A percentile compares a stretch with the other conserved stretches of the same genome.
These are phyloP conservation scores for Fusarium tuaranense DNA, from an alignment of 2,329 filamentous ascomycete species.

Conservation along the genomic window DNA sequence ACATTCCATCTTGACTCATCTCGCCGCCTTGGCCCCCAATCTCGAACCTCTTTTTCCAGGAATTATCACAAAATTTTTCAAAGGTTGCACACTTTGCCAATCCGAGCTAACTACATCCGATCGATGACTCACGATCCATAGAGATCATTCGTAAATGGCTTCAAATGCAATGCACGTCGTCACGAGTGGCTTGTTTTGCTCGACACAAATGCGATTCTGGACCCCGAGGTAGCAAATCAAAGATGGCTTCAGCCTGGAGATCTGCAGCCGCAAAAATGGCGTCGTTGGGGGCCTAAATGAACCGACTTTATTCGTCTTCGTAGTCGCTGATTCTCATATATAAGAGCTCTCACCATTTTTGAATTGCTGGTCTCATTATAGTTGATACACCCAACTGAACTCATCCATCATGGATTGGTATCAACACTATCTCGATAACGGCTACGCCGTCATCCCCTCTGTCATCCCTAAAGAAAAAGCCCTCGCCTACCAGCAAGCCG, in stretches of 20 bases:
- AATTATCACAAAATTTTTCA: neutral
- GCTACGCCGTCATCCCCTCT: neutral
- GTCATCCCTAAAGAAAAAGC: neutral
- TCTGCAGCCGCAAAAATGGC: neutral
- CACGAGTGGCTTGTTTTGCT: neutral
- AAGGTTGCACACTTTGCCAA: neutral
- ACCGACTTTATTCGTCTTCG: neutral
- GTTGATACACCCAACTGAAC: neutral
- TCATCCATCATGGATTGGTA: neutral
- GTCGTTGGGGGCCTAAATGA: neutral
- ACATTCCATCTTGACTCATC: neutral
- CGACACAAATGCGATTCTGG: neutral
- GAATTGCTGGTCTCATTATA: neutral
- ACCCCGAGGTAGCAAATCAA: neutral
- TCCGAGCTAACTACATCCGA: neutral
- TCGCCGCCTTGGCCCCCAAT: neutral
- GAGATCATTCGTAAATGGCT: neutral
- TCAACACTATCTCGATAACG: neutral
- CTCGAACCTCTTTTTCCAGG: neutral
- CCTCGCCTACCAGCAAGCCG: neutral
- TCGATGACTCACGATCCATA: neutral
- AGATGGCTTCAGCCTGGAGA: neutral
- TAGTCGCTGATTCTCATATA: neutral
- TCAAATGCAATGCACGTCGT: neutral
- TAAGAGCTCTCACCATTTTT: neutral